Conservation (phyloP, 1,284 basidiomycete species). For the Jaminaea rosea region DNA sequence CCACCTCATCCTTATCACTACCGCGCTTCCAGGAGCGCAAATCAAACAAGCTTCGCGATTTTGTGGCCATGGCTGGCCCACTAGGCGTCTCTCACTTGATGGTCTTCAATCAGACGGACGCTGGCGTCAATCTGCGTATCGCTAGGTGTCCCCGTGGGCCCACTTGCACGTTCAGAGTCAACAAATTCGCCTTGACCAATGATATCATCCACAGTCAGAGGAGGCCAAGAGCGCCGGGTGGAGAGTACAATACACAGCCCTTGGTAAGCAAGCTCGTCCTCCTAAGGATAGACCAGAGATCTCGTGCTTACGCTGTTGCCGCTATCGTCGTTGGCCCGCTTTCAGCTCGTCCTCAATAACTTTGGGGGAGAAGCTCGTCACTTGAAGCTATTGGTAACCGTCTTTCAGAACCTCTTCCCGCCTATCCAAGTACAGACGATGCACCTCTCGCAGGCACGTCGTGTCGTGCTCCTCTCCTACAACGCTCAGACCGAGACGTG, state of each 20-base stretch:
- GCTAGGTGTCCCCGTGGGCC: constrained; percentile 84
- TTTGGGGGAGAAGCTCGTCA: constrained; percentile 62
- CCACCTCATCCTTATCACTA: background rate
- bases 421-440: constrained; percentile 65
- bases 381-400: constrained; percentile 60
- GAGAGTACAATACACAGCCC: constrained; percentile 74
- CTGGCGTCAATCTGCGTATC: constrained; percentile 69
- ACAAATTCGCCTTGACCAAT: constrained; percentile 81
- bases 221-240: constrained; percentile 63
- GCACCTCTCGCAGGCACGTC: constrained; percentile 36
- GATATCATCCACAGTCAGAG: constrained; percentile 65
- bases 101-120: constrained; percentile 59
- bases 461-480: constrained; percentile 67
- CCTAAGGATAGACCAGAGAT: background rate
- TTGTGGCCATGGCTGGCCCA: constrained; percentile 80
- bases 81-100: constrained; percentile 87
- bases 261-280: constrained; percentile 54
- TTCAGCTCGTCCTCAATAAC: constrained; percentile 57
- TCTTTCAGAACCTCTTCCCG: constrained; percentile 79
- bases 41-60: constrained; percentile 88
- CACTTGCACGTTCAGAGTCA: constrained; percentile 83
- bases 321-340: background rate
- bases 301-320: background rate
- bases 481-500: constrained; percentile 75
- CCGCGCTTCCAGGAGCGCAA: constrained; percentile 64